phyloP scores from a whole-genome alignment of 2,329 filamentous ascomycete genomes.

The Alternaria burnsii region DNA sequence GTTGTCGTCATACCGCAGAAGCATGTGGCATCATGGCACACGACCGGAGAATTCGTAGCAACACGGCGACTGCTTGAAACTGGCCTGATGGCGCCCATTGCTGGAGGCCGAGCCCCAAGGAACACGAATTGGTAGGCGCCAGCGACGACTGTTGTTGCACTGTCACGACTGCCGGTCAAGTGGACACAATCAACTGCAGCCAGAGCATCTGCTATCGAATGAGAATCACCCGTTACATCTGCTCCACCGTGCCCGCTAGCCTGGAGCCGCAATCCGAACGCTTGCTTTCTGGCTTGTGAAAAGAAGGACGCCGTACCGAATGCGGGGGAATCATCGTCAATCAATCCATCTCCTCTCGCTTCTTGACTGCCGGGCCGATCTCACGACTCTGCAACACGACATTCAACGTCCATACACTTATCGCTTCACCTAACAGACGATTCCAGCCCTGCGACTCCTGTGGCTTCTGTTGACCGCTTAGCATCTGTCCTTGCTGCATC shows the following conservation, averaged over 20 bases:
- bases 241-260: constrained; percentile 37
- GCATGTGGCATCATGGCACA: constrained; percentile 35
- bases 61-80: neutral
- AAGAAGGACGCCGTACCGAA: constrained; percentile 44
- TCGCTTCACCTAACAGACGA: constrained; percentile 27
- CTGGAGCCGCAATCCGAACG: constrained; percentile 37
- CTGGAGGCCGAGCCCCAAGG: constrained; percentile 14
- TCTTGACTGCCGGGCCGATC: constrained; percentile 46
- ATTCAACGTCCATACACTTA: constrained; percentile 30
- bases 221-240: constrained; percentile 35
- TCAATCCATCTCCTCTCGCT: constrained; percentile 41
- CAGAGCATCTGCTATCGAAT: constrained; percentile 34
- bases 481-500: constrained; percentile 15
- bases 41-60: constrained; percentile 24
- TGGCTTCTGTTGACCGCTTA: constrained; percentile 30
- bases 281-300: constrained; percentile 29
- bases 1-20: constrained; percentile 36
- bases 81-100: constrained; percentile 10
- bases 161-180: constrained; percentile 29
- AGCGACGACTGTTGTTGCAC: constrained; percentile 1
- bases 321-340: constrained; percentile 49
- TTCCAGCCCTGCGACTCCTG: constrained; percentile 13
- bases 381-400: constrained; percentile 41
- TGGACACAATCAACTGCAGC: constrained; percentile 35
- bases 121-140: constrained; percentile 12